phyloP scores from a whole-genome alignment of 306 rosid species.

The Fagus crenata region DNA sequence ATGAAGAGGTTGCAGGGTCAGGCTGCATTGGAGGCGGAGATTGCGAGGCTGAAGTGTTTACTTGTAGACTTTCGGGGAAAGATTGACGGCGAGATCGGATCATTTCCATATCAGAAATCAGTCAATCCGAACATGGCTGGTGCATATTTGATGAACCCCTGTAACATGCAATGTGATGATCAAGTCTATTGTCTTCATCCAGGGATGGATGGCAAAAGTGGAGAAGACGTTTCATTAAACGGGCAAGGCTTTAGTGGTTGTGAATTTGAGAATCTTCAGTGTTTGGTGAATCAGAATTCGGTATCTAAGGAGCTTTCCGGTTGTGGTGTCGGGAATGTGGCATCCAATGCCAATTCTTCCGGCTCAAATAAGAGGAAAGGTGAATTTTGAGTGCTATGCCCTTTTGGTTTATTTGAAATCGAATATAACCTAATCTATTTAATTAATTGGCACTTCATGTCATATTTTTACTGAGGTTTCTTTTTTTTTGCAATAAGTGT shows the following conservation, averaged over 20 bases:
- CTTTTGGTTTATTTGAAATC: neutral
- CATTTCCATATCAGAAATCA: conserved; percentile 83
- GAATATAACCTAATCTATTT: neutral
- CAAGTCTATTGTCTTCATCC: conserved; percentile 68
- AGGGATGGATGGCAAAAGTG: conserved; percentile 55
- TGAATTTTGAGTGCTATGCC: conserved; percentile 10
- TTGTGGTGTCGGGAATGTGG: conserved; percentile 54
- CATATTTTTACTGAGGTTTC: conserved; percentile 14
- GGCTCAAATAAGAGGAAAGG: conserved; percentile 66
- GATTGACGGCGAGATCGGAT: conserved; percentile 94
- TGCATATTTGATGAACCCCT: conserved; percentile 77
- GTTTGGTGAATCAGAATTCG: conserved; percentile 59
- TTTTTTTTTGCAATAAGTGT: neutral
- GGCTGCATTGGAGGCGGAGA: conserved; percentile 85
- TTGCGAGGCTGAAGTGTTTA: conserved; percentile 89
- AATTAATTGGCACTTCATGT: neutral
- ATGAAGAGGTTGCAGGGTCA: conserved; percentile 85
- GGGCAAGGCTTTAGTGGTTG: conserved; percentile 62
- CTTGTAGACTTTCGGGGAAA: conserved; percentile 97
- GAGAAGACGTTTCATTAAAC: conserved; percentile 41
- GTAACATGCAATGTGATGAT: conserved; percentile 83
- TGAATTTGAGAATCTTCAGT: conserved; percentile 80
- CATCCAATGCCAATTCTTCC: conserved; percentile 43
- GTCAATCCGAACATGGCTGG: conserved; percentile 37
- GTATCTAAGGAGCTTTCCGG: conserved; percentile 58